Conservation (phyloP, 1,284 basidiomycete species). For the Amylostereum chailletii region DNA sequence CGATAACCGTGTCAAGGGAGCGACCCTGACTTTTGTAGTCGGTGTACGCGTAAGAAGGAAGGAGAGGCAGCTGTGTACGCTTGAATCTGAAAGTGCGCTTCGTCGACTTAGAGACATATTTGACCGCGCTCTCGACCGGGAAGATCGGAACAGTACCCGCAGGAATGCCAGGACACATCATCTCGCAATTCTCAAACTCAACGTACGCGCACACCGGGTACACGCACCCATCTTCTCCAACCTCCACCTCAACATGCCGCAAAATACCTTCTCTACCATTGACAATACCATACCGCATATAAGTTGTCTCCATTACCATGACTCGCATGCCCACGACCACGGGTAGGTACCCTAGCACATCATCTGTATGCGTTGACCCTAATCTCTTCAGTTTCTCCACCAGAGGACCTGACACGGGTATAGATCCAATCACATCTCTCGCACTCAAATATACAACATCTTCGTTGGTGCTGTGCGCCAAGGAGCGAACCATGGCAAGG, state of each 20-base stretch:
- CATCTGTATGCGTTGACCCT: not conserved
- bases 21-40: conserved; percentile 21
- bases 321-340: conserved; percentile 20
- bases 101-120: not conserved
- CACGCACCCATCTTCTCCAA: not conserved
- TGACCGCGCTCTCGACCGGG: not conserved
- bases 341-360: conserved; percentile 8
- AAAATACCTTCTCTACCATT: conserved; percentile 20
- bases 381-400: too few relatives aligned
- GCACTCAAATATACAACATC: not conserved
- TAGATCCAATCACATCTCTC: not conserved
- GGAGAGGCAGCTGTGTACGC: conserved; percentile 15
- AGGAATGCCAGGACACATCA: too few relatives aligned
- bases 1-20: conserved; percentile 14
- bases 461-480: too few relatives aligned
- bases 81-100: conserved; percentile 2
- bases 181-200: not conserved
- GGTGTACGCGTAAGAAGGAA: conserved; percentile 19
- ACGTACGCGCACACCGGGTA: not conserved
- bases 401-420: too few relatives aligned
- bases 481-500: not conserved
- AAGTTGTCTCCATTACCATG: conserved; percentile 19
- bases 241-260: conserved; percentile 10
- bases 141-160: too few relatives aligned
- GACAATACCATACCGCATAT: conserved; percentile 14